Base-by-base conservation (phyloP, 371 early-diverging fungal genomes). In the Syncephalastrum monosporum region DNA sequence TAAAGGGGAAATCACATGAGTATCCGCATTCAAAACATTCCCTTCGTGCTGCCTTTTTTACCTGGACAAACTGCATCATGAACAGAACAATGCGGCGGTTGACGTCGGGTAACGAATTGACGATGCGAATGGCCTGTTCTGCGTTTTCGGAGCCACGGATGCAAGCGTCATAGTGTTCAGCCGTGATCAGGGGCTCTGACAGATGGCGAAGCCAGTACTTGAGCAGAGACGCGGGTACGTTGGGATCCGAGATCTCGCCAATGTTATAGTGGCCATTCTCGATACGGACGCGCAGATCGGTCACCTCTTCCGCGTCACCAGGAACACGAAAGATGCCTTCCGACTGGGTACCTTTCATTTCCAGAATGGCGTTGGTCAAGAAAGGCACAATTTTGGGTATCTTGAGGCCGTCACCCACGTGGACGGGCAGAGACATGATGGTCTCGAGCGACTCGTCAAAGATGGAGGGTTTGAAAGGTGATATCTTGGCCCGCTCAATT, bases 271-370 rank as follows among this genome's bases (percentile, higher is more conserved):
- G 75, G 29, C 91, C 92, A 27, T 91, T 87, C 60, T 96, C 97
- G 56, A 95, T 84, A 24, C 87, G 83, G 42, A 93, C 80, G n/a
- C 86, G 72, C 82, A 91, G 65, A 46, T 83, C 83, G 14, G 92
- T 85, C 2, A 97, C 94, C 13, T 80, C 81, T 50, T 96, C 97
- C 16, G 87, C 88, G 70, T 97, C 96, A 16, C 95, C 98, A 15
- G 98, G 94, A 17, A 98, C 93, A 54, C 98, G 88, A 67, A 98
- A 98, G 24, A 98, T 95, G n/a, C 98, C 98, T 68, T 98, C 97
- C 10, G 94, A 82, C 51, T 69, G 49, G 46, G 81, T 81, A 12
- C 98, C 98, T 48, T 90, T 83, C 33, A 95, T 73, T 0, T 82
- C 63, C 42, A 86, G 64, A 15, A 98, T 89, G 16, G 86, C 74